A percentile compares a stretch with the other conserved stretches of the same genome.
Evolutionary conservation across 2,329 filamentous ascomycete genomes (phyloP).

Genomic region (Phialemonium atrogriseum): DNA sequence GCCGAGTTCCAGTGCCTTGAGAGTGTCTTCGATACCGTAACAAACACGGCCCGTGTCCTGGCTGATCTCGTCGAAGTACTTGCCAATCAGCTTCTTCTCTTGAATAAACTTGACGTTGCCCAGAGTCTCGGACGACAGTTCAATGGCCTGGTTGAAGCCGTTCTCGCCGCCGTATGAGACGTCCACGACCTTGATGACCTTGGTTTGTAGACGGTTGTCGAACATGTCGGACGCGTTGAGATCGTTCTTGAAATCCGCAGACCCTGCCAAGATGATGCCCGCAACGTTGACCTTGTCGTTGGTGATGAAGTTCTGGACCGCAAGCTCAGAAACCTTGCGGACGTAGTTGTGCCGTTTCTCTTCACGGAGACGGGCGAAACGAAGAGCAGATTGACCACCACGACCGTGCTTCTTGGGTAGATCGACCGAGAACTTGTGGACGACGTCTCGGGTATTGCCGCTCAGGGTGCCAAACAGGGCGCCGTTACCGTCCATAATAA

Average conservation of each 20-base stretch:
- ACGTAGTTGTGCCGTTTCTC: conserved; percentile 99
- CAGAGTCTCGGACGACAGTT: conserved; percentile 87
- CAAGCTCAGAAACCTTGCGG: conserved; percentile 94
- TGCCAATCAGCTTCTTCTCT: conserved; percentile 99
- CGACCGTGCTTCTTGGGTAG: conserved; percentile 99
- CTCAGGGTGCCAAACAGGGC: conserved; percentile 94
- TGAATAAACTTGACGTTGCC: conserved; percentile 99
- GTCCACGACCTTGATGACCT: conserved; percentile 99
- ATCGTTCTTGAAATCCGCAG: conserved; percentile 99
- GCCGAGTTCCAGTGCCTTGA: conserved; percentile 93
- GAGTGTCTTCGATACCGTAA: conserved; percentile 95
- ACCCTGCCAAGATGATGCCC: conserved; percentile 90
- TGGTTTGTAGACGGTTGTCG: conserved; percentile 79
- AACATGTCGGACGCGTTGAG: conserved; percentile 97
- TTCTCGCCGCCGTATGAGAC: conserved; percentile 99
- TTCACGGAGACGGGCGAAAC: conserved; percentile 98
- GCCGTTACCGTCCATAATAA: conserved; percentile 99
- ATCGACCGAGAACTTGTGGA: conserved; percentile 98
- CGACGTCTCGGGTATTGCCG: conserved; percentile 91
- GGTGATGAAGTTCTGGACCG: conserved; percentile 98
- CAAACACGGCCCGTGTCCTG: conserved; percentile 95
- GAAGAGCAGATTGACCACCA: conserved; percentile 98
- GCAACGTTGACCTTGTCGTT: conserved; percentile 97
- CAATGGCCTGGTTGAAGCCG: conserved; percentile 99
- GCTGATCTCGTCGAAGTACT: conserved; percentile 98